phyloP scores from a whole-genome alignment of 2,329 filamentous ascomycete genomes.

The Neofusicoccum sp. region DNA sequence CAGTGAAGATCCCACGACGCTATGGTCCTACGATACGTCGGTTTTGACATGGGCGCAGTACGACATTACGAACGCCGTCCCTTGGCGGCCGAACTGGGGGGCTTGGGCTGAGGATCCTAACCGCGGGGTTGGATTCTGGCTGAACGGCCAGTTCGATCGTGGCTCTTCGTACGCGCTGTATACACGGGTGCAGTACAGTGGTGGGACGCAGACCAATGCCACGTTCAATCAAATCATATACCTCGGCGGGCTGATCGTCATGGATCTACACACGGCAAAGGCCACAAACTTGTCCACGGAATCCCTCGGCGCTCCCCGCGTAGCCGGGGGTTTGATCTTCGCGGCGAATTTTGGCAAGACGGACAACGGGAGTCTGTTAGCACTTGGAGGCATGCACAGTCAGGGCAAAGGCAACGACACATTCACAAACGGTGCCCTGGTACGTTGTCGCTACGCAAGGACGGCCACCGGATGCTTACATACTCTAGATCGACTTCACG shows the following conservation, averaged over 20 bases:
- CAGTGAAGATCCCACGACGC: constrained; percentile 28
- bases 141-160: constrained; percentile 8
- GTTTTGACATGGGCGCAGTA: constrained; percentile 27
- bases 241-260: background rate
- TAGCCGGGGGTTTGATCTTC: background rate
- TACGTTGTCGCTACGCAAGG: background rate
- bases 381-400: constrained; percentile 3
- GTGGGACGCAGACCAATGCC: background rate
- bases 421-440: background rate
- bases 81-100: constrained; percentile 40
- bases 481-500: background rate
- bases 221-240: background rate
- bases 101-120: background rate
- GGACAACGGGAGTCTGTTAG: background rate
- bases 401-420: background rate
- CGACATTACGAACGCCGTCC: constrained; percentile 17
- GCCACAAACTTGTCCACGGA: constrained; percentile 2
- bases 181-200: background rate
- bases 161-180: constrained; percentile 2
- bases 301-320: background rate
- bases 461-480: background rate
- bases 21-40: constrained; percentile 36
- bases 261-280: background rate
- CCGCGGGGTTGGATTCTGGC: background rate
- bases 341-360: background rate